Base-by-base conservation (phyloP, 768 basidiomycete genomes). In the Boletus insuetus region DNA sequence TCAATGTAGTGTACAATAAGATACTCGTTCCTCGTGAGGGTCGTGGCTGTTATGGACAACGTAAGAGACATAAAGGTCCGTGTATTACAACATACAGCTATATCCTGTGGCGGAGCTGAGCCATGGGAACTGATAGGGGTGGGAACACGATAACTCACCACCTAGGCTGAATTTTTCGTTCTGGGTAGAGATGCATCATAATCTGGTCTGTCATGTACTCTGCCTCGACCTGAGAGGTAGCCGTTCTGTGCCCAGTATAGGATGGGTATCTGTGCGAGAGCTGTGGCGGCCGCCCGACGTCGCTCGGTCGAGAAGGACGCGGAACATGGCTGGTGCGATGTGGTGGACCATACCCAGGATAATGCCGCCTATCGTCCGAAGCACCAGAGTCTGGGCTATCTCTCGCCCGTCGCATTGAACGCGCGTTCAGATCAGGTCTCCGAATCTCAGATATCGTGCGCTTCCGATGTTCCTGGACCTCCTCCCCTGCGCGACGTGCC, bases 171-270 rank as follows among this genome's bases (percentile, higher is more conserved):
- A 71, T 71, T 26, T 55, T 53, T 56, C 58, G 69, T 56, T 71
- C 69, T 26, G 69, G 69, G 41, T 72, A 72, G 12, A 71, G 59
- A 38, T 67, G 56, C 69, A 71, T 71, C 67, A 71, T 62, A 43
- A 72, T 72, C 49, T 72, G 71, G 57, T 71, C 69, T 2, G 69
- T 64, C 35, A 62, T 65, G 53, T 58, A 71, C 56, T 72, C 69
- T 14, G 67, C 61, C 53, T 71, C 63, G 51, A 65, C 69, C 45
- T 72, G 67, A 37, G 66, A 62, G 13, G 69, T 59, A 20, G 65
- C 54, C 3, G 65, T 56, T 41, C 65, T 55, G 29, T 65, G 55
- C 4, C 22, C 49, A 6, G 48, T 24, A 14, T 58, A 43, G 1
- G 64, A 63, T 2, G 60, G 61, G 17, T 53, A 50, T 44, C 56